A percentile compares a stretch with the other conserved stretches of the same genome.
Conservation (phyloP, 768 basidiomycete genomes). For the Podaxis mareebaensis region DNA sequence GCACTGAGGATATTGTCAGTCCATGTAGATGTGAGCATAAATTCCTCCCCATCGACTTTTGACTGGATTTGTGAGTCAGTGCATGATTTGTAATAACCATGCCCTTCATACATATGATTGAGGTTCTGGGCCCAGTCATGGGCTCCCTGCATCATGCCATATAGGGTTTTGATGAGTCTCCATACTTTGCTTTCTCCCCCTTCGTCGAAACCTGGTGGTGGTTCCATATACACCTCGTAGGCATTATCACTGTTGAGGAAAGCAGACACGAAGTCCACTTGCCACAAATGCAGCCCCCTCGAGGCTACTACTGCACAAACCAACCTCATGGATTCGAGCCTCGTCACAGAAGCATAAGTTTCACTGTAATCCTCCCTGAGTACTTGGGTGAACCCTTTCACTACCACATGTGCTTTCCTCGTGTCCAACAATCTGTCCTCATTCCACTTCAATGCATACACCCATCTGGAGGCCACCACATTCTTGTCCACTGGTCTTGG, state of each 20-base stretch:
- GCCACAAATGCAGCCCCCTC: slow-evolving; percentile 12
- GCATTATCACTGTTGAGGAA: background rate
- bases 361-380: slow-evolving; percentile 31
- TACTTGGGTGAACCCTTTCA: slow-evolving; percentile 38
- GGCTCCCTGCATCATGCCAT: background rate
- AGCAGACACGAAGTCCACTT: background rate
- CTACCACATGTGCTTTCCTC: slow-evolving; percentile 41
- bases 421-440: slow-evolving; percentile 24
- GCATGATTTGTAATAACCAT: too few relatives aligned
- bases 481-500: background rate
- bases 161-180: background rate
- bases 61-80: too few relatives aligned
- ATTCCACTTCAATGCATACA: slow-evolving; percentile 26
- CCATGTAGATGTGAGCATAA: too few relatives aligned
- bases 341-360: slow-evolving; percentile 16
- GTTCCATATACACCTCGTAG: background rate
- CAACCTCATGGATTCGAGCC: slow-evolving; percentile 5
- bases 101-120: background rate
- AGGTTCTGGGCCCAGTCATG: background rate
- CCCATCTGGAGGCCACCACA: slow-evolving; percentile 14
- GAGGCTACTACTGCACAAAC: background rate
- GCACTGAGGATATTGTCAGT: background rate
- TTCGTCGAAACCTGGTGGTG: background rate
- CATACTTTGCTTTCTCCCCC: background rate
- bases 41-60: too few relatives aligned